Percentiles rank a stretch among this genome's conserved stretches.
phyloP scores from a whole-genome alignment of 306 rosid species.

The Trifolium dubium region DNA sequence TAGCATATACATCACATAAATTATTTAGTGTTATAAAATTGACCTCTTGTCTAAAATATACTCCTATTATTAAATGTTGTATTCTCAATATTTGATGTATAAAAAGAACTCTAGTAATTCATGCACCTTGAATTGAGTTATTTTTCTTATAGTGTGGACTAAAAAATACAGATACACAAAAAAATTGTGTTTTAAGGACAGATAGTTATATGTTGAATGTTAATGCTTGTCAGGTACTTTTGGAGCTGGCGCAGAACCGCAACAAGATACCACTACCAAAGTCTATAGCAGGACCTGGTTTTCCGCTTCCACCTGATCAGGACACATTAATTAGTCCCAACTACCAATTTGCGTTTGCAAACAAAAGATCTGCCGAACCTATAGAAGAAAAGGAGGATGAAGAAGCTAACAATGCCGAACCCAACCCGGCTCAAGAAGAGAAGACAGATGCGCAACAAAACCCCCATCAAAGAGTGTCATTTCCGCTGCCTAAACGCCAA shows the following conservation, averaged over 20 bases:
- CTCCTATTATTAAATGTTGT: no score
- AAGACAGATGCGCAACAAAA: slow-evolving; percentile 58
- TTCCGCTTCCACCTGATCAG: slow-evolving; percentile 78
- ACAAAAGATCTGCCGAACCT: slow-evolving; percentile 67
- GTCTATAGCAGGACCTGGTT: slow-evolving; percentile 67
- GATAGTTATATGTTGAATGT: slow-evolving; percentile 30
- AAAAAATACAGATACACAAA: no score
- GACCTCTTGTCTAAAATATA: no score
- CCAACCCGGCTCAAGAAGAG: slow-evolving; percentile 64
- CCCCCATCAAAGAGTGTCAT: slow-evolving; percentile 77
- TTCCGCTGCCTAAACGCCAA: slow-evolving; percentile 70
- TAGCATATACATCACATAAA: no score
- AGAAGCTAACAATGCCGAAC: slow-evolving; percentile 51
- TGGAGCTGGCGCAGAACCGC: slow-evolving; percentile 80
- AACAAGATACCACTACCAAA: slow-evolving; percentile 81
- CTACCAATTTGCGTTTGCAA: slow-evolving; percentile 78
- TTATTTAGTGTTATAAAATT: no score
- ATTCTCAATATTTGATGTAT: no score
- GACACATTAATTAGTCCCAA: slow-evolving; percentile 81
- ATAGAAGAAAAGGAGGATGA: slow-evolving; percentile 80
- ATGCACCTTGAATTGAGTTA: no score
- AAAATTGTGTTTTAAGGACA: no score
- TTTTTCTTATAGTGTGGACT: no score
- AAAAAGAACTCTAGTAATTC: no score
- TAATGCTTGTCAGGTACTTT: slow-evolving; percentile 58